Conservation (phyloP, 2,329 filamentous ascomycete genomes). For the Didymella lethalis region DNA sequence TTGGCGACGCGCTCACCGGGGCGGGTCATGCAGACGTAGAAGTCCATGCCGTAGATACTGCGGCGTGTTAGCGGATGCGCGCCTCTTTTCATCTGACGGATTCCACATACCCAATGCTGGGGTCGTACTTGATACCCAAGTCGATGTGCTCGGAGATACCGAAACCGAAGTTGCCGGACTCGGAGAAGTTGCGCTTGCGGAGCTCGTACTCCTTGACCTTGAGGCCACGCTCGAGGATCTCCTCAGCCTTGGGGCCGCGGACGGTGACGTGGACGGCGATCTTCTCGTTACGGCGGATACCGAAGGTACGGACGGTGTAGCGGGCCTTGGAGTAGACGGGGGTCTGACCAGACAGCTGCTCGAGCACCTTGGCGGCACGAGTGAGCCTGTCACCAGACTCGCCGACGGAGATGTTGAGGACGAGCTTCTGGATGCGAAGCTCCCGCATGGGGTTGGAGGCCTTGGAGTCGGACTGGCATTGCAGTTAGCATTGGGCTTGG, state of each 20-base stretch:
- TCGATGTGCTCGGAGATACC: conserved; percentile 99
- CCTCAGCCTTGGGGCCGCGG: conserved; percentile 98
- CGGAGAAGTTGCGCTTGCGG: conserved; percentile 99
- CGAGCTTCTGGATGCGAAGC: conserved; percentile 98
- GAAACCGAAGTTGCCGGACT: conserved; percentile 96
- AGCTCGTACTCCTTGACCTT: conserved; percentile 99
- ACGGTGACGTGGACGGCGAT: conserved; percentile 99
- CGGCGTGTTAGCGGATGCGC: conserved; percentile 33
- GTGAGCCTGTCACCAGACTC: conserved; percentile 99
- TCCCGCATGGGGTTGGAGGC: conserved; percentile 98
- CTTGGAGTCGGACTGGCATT: conserved; percentile 64
- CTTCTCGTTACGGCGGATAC: conserved; percentile 99
- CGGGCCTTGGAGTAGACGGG: conserved; percentile 99
- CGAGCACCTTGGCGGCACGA: conserved; percentile 99
- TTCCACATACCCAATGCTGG: conserved; percentile 50
- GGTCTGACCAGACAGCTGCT: conserved; percentile 99
- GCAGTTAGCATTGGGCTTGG: conserved; percentile 35
- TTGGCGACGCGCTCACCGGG: conserved; percentile 97
- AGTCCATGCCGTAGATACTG: conserved; percentile 81
- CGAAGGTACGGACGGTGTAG: conserved; percentile 99
- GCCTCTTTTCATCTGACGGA: not conserved
- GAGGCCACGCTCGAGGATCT: conserved; percentile 99
- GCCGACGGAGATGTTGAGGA: conserved; percentile 99
- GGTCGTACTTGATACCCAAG: conserved; percentile 86
- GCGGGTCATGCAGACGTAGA: conserved; percentile 99